Evolutionary conservation across 345 rosid species (phyloP).

Genomic region (Gossypium rotundifolium): DNA sequence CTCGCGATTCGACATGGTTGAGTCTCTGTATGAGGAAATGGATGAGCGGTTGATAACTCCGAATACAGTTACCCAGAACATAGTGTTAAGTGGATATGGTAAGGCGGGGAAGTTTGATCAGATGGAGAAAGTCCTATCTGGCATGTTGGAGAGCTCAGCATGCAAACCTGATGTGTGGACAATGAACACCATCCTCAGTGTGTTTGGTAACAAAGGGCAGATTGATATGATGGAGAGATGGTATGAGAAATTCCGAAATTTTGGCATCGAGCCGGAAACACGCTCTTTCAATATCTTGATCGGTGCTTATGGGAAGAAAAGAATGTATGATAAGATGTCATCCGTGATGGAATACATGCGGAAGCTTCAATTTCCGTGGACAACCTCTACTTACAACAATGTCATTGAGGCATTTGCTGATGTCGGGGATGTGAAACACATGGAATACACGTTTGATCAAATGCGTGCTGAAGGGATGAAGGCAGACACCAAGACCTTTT

Average conservation of each 20-base stretch:
- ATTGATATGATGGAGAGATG: slow-evolving; percentile 85
- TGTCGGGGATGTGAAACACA: slow-evolving; percentile 78
- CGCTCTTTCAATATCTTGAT: slow-evolving; percentile 80
- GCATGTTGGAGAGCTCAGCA: slow-evolving; percentile 54
- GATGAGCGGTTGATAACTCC: slow-evolving; percentile 59
- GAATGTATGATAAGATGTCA: slow-evolving; percentile 90
- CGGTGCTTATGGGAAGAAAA: slow-evolving; percentile 81
- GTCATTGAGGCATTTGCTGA: slow-evolving; percentile 90
- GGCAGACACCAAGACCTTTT: slow-evolving; percentile 84
- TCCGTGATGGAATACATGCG: slow-evolving; percentile 94
- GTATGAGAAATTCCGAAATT: slow-evolving; percentile 80
- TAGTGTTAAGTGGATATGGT: slow-evolving; percentile 84
- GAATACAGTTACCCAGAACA: slow-evolving; percentile 80
- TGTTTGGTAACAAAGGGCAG: slow-evolving; percentile 81
- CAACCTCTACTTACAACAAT: slow-evolving; percentile 79
- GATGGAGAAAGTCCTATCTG: slow-evolving; percentile 77
- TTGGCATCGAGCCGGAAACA: slow-evolving; percentile 81
- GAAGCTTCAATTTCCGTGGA: slow-evolving; percentile 87
- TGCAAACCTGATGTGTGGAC: slow-evolving; percentile 96
- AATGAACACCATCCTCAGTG: slow-evolving; percentile 70
- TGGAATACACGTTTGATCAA: slow-evolving; percentile 81
- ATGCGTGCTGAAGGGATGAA: slow-evolving; percentile 79
- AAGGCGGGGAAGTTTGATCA: slow-evolving; percentile 64
- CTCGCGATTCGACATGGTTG: slow-evolving; percentile 54
- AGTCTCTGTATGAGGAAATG: slow-evolving; percentile 59